phyloP scores from a whole-genome alignment of 805 yeast genomes.

The Suhomyces prunicola region DNA sequence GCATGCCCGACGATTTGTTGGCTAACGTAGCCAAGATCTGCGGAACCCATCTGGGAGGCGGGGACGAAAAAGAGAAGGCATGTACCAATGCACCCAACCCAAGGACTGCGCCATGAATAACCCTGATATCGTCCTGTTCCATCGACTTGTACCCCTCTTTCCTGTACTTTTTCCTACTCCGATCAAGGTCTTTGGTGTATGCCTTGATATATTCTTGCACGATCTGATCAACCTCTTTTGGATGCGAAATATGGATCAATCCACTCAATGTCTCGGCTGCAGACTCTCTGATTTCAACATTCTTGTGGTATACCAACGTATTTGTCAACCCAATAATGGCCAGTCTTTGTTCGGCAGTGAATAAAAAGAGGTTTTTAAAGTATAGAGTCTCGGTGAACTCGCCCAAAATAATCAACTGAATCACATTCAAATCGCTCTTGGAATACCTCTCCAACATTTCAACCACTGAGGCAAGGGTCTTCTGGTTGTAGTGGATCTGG shows the following conservation, averaged over 20 bases:
- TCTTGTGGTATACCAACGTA: slow-evolving; percentile 54
- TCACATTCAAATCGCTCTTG: slow-evolving; percentile 25
- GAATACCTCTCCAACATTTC: slow-evolving; percentile 41
- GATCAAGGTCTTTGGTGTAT: slow-evolving; percentile 30
- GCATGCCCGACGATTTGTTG: slow-evolving; percentile 63
- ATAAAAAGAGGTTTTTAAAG: slow-evolving; percentile 59
- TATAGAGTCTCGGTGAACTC: slow-evolving; percentile 68
- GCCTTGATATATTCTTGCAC: slow-evolving; percentile 37
- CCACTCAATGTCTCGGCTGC: slow-evolving; percentile 78
- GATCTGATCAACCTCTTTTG: slow-evolving; percentile 40
- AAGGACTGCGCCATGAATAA: slow-evolving; percentile 78
- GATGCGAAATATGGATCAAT: slow-evolving; percentile 64
- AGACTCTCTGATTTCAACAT: slow-evolving; percentile 70
- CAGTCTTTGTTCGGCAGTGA: slow-evolving; percentile 46
- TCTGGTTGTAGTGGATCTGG: slow-evolving; percentile 30
- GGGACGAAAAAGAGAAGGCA: slow-evolving; percentile 88
- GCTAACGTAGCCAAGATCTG: slow-evolving; percentile 65
- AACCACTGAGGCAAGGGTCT: slow-evolving; percentile 24
- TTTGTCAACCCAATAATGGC: slow-evolving; percentile 51
- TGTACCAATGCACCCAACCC: slow-evolving; percentile 86
- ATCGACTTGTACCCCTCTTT: slow-evolving; percentile 34
- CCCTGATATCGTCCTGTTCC: slow-evolving; percentile 40
- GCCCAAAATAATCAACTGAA: slow-evolving; percentile 64
- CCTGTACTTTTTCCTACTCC: slow-evolving; percentile 43
- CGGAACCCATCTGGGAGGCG: slow-evolving; percentile 92